Evolutionary conservation across 345 rosid species (phyloP).

Genomic region (Pistacia atlantica): DNA sequence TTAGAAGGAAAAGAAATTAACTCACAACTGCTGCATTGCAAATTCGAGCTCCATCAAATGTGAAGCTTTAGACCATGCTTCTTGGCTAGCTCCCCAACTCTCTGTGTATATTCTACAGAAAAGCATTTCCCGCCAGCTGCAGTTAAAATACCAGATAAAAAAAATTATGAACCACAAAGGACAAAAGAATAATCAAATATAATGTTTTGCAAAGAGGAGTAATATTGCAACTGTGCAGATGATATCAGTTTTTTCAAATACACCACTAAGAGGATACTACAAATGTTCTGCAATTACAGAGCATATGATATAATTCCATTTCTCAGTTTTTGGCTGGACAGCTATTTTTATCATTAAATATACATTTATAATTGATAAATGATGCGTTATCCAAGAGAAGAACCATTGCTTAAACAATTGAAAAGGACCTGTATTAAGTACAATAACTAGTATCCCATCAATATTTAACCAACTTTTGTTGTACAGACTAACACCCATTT

Average conservation of each 20-base stretch:
- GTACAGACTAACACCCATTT: background rate
- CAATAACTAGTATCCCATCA: no score
- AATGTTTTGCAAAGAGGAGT: background rate
- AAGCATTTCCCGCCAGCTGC: conserved; percentile 91
- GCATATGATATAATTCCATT: background rate
- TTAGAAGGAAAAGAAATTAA: conserved; percentile 9
- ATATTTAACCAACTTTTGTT: no score
- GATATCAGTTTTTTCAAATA: background rate
- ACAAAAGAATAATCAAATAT: background rate
- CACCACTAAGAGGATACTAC: background rate
- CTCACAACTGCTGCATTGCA: conserved; percentile 91
- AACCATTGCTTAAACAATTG: background rate
- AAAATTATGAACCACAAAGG: background rate
- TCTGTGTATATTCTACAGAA: conserved; percentile 65
- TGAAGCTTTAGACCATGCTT: conserved; percentile 89
- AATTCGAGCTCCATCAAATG: conserved; percentile 93
- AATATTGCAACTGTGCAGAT: background rate
- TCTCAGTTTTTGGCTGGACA: background rate
- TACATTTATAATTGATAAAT: background rate
- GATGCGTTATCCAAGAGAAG: background rate
- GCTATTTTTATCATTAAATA: background rate
- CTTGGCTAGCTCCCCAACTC: conserved; percentile 77
- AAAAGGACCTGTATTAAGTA: background rate
- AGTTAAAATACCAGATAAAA: conserved; percentile 16
- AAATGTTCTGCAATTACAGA: no score